A percentile compares a stretch with the other conserved stretches of the same genome.
phyloP scores from a whole-genome alignment of 371 early-diverging fungal species.

The Rhizopus sp. region DNA sequence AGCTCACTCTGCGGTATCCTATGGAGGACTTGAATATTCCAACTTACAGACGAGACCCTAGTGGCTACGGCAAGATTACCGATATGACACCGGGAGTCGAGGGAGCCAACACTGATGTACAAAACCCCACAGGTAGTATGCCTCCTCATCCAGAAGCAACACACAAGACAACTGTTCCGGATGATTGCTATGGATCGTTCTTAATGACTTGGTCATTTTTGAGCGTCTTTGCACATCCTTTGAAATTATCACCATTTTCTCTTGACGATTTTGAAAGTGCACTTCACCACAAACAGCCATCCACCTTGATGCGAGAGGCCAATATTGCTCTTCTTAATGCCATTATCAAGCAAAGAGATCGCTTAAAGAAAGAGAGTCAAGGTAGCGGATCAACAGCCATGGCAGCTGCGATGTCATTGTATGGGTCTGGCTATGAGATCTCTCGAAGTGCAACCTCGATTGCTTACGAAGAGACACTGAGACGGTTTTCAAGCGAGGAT shows the following conservation, averaged over 20 bases:
- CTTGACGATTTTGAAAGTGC: conserved; percentile 53
- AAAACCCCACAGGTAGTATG: conserved; percentile 40
- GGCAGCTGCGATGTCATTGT: conserved; percentile 19
- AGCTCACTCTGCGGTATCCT: conserved; percentile 53
- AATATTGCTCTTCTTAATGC: conserved; percentile 45
- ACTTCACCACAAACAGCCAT: conserved; percentile 22
- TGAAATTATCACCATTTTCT: conserved; percentile 40
- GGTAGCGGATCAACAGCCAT: conserved; percentile 24
- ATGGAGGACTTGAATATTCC: conserved; percentile 64
- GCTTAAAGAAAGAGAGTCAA: conserved; percentile 24
- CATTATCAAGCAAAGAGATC: conserved; percentile 38
- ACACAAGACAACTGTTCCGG: conserved; percentile 28
- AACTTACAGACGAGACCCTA: conserved; percentile 34
- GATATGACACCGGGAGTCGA: conserved; percentile 38
- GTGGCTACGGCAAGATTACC: conserved; percentile 28
- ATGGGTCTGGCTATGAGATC: conserved; percentile 29
- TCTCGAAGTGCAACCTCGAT: conserved; percentile 2
- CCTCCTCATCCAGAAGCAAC: conserved; percentile 26
- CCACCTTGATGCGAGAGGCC: conserved; percentile 34
- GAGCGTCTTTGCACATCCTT: conserved; percentile 40
- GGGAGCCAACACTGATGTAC: conserved; percentile 9
- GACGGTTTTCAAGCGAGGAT: conserved; percentile 17
- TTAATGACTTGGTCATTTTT: conserved; percentile 52
- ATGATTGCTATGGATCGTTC: conserved; percentile 36
- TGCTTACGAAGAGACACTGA: conserved; percentile 3